These are phyloP conservation scores for Sugiyamaella floridensis DNA, from an alignment of 805 yeast genomes.

Conservation along the genomic window DNA sequence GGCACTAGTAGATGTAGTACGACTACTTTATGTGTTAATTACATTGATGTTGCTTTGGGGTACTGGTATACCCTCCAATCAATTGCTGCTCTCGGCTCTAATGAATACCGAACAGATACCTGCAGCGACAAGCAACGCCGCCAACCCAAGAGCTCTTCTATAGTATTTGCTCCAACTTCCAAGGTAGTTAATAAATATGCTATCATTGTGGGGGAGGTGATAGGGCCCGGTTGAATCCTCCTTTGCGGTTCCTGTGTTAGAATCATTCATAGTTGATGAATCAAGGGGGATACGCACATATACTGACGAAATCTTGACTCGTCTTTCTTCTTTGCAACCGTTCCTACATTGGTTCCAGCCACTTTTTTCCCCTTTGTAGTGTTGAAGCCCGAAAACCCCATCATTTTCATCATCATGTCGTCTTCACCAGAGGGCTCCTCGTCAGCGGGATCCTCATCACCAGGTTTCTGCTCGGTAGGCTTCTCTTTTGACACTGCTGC, in stretches of 20 bases:
- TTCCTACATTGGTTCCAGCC: conserved; percentile 29
- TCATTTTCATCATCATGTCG: conserved; percentile 32
- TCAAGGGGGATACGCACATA: conserved; percentile 22
- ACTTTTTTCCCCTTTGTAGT: conserved; percentile 38
- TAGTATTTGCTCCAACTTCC: no score
- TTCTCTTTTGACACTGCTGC: background rate
- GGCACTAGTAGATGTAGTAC: no score
- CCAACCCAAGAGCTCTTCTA: no score
- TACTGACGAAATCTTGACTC: conserved; percentile 36
- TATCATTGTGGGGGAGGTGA: conserved; percentile 27
- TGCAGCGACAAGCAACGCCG: no score
- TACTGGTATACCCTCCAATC: no score
- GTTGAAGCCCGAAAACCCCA: conserved; percentile 40
- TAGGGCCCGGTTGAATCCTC: conserved; percentile 36
- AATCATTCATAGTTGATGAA: background rate
- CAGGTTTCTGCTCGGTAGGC: background rate
- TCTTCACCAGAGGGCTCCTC: conserved; percentile 8
- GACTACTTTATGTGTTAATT: no score
- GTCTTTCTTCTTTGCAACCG: conserved; percentile 28
- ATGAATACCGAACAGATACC: no score
- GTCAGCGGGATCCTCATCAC: background rate
- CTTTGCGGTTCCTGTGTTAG: conserved; percentile 25
- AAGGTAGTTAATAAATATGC: background rate
- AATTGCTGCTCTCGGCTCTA: no score
- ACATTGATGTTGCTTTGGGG: no score